Conservation (phyloP, 1,284 basidiomycete species). For the Sparassis latifolia region DNA sequence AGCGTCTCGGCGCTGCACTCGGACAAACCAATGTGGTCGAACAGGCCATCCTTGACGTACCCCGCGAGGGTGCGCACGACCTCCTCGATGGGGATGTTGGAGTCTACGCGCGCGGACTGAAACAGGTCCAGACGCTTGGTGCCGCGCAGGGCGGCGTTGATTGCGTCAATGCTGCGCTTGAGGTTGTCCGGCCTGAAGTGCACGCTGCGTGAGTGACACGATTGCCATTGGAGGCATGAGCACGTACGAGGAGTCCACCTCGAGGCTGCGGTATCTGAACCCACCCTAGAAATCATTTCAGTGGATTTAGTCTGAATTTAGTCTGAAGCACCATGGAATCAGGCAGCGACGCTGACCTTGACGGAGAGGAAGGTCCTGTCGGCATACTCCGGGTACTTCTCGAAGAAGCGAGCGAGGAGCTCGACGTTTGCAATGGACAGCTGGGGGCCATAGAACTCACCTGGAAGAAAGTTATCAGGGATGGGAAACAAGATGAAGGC, state of each 20-base stretch:
- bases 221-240: neutral
- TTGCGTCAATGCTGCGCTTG: slow-evolving; percentile 31
- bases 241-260: neutral
- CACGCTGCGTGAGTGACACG: neutral
- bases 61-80: slow-evolving; percentile 14
- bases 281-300: neutral
- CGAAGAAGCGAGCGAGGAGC: slow-evolving; percentile 37
- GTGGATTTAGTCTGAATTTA: neutral
- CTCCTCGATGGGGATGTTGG: slow-evolving; percentile 26
- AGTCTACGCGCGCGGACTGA: slow-evolving; percentile 30
- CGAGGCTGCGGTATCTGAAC: neutral
- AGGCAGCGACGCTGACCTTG: slow-evolving; percentile 18
- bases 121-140: slow-evolving; percentile 41
- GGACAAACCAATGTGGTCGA: slow-evolving; percentile 41
- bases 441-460: slow-evolving; percentile 36
- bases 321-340: neutral
- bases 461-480: slow-evolving; percentile 13
- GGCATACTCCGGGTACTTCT: slow-evolving; percentile 47
- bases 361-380: slow-evolving; percentile 42
- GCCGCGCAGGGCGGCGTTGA: slow-evolving; percentile 32
- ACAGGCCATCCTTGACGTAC: slow-evolving; percentile 23
- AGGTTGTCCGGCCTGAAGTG: slow-evolving; percentile 32
- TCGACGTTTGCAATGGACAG: slow-evolving; percentile 32
- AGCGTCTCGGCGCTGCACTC: slow-evolving; percentile 42
- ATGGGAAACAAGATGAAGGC: neutral